phyloP scores from a whole-genome alignment of 1,139 yeast species.

The Komagataea norvegica region DNA sequence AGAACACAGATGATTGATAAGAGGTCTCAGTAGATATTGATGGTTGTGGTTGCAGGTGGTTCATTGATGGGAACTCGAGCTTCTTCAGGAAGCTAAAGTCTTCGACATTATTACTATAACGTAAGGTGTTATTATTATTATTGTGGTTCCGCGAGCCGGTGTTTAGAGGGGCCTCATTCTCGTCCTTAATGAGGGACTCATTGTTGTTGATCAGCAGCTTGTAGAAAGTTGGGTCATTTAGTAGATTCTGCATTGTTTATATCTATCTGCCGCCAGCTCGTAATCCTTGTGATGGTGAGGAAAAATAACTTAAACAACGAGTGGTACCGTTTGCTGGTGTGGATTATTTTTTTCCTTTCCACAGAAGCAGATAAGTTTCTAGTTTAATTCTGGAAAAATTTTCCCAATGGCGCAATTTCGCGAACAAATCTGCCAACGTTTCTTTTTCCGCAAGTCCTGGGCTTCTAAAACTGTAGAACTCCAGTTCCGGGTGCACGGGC shows the following conservation, averaged over 20 bases:
- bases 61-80: conserved; percentile 11
- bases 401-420: neutral
- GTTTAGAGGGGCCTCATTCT: too few relatives aligned
- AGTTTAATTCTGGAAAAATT: too few relatives aligned
- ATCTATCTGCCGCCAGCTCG: too few relatives aligned
- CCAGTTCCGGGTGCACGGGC: neutral
- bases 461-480: too few relatives aligned
- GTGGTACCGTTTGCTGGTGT: conserved; percentile 1
- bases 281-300: too few relatives aligned
- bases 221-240: conserved; percentile 18
- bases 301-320: too few relatives aligned
- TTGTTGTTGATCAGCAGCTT: conserved; percentile 13
- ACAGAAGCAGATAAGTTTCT: neutral
- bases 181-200: conserved; percentile 9
- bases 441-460: too few relatives aligned
- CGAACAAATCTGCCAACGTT: neutral
- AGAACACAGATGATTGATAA: conserved; percentile 12
- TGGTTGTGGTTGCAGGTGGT: neutral
- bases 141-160: too few relatives aligned
- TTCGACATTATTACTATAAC: neutral
- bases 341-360: neutral
- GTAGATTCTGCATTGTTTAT: conserved; percentile 14
- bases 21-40: conserved; percentile 10
- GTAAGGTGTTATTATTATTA: too few relatives aligned
- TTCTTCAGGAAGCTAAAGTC: conserved; percentile 15